Evolutionary conservation across 2,329 filamentous ascomycete genomes (phyloP), one percentile per base, ranked within the genome.

Genomic region (Pyrenochaeta sp.): DNA sequence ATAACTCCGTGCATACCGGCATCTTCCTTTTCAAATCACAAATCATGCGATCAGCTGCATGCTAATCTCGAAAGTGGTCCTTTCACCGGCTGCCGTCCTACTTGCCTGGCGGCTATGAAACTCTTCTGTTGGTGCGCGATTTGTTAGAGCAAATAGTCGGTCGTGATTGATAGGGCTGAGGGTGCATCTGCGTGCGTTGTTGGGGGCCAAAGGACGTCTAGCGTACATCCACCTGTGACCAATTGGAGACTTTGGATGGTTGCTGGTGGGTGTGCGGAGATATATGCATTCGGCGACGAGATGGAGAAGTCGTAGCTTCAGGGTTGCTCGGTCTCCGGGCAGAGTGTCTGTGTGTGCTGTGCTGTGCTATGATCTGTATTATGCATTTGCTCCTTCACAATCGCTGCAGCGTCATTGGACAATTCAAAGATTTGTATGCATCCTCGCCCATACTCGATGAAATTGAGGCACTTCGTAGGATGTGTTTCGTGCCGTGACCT

Each of bases 181-280:
- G 13, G 36, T 52, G 49, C 43, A 43, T n/a, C 22, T 49, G 19
- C 25, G 40, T 49, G 45, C 25, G 45, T 54, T 34, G 34, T 47
- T 47, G 52, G 55, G 54, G 52, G 34, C 59, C 52, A 42, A 51
- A 56, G 54, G 19, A 24, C 22, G 19, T 19, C n/a, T n/a, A 47
- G n/a, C 28, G 12, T 13, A 19, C 28, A 12, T 6, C 3, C 25
- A 24, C 8, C 25, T 36, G 25, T 44, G 32, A 36, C 59, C 59
- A 61, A 61, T 61, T 61, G 52, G 52, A 61, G 52, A 58, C 46
- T 50, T 54, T 56, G 40, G 55, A 39, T 50, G 34, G 52, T 52
- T 52, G 19, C 25, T 42, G 39, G 40, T 43, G 44, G 19, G 25
- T 46, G 28, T 34, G 28, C 25, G 27, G 10, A 46, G 44, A 46